Percentiles rank a stretch among this genome's conserved stretches.
Conservation (phyloP, 495 filamentous ascomycete species). For the Talaromyces proteolyticus region DNA sequence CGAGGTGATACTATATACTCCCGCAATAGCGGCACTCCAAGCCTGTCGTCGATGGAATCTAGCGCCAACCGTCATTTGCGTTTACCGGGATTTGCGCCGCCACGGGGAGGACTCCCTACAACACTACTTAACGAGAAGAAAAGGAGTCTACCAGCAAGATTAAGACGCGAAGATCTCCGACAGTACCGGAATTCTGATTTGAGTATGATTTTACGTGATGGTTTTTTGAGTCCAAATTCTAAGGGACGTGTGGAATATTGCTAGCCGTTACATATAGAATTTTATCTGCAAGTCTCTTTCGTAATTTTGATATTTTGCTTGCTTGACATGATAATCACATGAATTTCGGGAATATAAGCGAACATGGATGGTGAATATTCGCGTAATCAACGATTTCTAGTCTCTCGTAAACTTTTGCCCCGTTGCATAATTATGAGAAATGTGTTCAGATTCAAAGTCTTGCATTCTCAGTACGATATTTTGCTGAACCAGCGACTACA, state of each 20-base stretch:
- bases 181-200: slow-evolving; percentile 38
- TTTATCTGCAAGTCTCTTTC: neutral
- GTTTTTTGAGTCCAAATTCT: slow-evolving; percentile 14
- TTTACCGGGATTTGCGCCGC: neutral
- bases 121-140: neutral
- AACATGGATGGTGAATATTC: too few species aligned
- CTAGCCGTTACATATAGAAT: neutral
- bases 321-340: too few species aligned
- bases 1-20: slow-evolving; percentile 8
- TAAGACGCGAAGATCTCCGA: slow-evolving; percentile 30
- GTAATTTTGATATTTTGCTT: too few species aligned
- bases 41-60: slow-evolving; percentile 8
- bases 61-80: neutral
- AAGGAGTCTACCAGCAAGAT: slow-evolving; percentile 8
- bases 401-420: too few species aligned
- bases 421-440: too few species aligned
- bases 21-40: slow-evolving; percentile 9
- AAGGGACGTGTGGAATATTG: too few species aligned
- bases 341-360: too few species aligned
- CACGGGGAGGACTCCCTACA: neutral
- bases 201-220: slow-evolving; percentile 34
- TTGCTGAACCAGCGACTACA: too few species aligned
- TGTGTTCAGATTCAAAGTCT: too few species aligned
- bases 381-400: too few species aligned
- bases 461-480: too few species aligned